A percentile compares a stretch with the other conserved stretches of the same genome.
phyloP scores from a whole-genome alignment of 495 filamentous ascomycete species.

The Podospora pseudocomata region DNA sequence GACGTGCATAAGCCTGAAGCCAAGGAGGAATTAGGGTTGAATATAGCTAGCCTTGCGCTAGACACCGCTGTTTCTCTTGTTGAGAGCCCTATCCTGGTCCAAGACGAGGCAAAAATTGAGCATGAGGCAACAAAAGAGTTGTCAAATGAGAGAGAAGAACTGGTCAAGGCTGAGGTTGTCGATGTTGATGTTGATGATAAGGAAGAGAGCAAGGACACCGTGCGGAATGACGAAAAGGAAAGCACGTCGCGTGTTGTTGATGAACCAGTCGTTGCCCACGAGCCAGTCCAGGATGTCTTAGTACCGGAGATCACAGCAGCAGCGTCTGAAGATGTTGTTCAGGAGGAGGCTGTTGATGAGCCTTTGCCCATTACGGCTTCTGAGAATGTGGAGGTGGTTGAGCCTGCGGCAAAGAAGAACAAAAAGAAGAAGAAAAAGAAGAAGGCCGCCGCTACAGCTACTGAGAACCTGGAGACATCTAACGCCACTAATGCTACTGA shows the following conservation, averaged over 20 bases:
- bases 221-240: neutral
- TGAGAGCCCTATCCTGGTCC: conserved; percentile 17
- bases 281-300: neutral
- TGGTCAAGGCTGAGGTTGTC: neutral
- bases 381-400: conserved; percentile 7
- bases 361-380: conserved; percentile 1
- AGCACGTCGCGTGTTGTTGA: neutral
- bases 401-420: conserved; percentile 18
- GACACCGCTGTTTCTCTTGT: conserved; percentile 34
- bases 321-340: conserved; percentile 8
- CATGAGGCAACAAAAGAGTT: neutral
- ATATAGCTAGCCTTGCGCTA: conserved; percentile 25
- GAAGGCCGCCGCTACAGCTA: conserved; percentile 24
- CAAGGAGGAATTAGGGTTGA: conserved; percentile 30
- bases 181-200: neutral
- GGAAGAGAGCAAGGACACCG: neutral
- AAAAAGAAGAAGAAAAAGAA: conserved; percentile 33
- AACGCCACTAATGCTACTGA: conserved; percentile 4
- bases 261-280: neutral
- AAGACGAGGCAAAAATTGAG: neutral
- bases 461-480: conserved; percentile 12
- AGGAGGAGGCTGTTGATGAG: conserved; percentile 9
- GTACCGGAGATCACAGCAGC: neutral
- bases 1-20: conserved; percentile 23
- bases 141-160: neutral